Evolutionary conservation across 352 stramenopile species (phyloP).

Genomic region (Globisporangium yorkense): DNA sequence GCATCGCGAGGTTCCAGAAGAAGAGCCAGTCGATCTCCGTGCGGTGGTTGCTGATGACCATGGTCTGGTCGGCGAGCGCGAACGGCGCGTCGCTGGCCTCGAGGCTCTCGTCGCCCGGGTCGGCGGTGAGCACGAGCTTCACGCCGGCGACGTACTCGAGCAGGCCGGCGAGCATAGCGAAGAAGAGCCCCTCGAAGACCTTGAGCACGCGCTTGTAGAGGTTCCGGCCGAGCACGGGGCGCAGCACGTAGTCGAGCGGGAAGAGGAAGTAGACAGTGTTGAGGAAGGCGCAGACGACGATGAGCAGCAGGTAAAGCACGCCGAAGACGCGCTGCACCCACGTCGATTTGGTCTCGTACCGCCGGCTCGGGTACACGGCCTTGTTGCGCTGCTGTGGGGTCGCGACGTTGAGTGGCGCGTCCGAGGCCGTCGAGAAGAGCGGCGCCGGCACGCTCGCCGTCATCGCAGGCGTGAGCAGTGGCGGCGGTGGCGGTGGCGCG

Average conservation of each 20-base stretch:
- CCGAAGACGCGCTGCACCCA: slow-evolving; percentile 36
- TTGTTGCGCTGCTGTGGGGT: slow-evolving; percentile 15
- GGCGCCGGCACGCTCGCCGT: background rate
- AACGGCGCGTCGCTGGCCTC: slow-evolving; percentile 31
- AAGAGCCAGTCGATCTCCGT: slow-evolving; percentile 83
- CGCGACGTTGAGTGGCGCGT: slow-evolving; percentile 15
- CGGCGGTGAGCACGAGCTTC: slow-evolving; percentile 49
- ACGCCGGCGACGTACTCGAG: slow-evolving; percentile 54
- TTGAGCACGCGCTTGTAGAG: slow-evolving; percentile 25
- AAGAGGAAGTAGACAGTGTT: slow-evolving; percentile 59
- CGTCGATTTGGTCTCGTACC: slow-evolving; percentile 39
- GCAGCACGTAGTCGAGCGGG: slow-evolving; percentile 41
- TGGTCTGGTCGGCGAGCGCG: slow-evolving; percentile 29
- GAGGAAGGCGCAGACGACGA: slow-evolving; percentile 48
- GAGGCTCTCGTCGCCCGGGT: slow-evolving; percentile 21
- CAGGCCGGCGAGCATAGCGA: slow-evolving; percentile 50
- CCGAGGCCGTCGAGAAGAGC: slow-evolving; percentile 10
- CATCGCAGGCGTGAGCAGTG: slow-evolving; percentile 1
- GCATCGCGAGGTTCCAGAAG: slow-evolving; percentile 68
- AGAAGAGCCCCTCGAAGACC: slow-evolving; percentile 44
- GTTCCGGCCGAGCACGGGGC: slow-evolving; percentile 19
- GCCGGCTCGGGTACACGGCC: slow-evolving; percentile 33
- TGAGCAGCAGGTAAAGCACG: slow-evolving; percentile 35
- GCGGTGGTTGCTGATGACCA: slow-evolving; percentile 74
- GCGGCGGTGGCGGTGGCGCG: slow-evolving; percentile 1